A percentile compares a stretch with the other conserved stretches of the same genome.
phyloP scores from a whole-genome alignment of 2,329 filamentous ascomycete genomes.

The Immersiporthe knoxdaviesiana region DNA sequence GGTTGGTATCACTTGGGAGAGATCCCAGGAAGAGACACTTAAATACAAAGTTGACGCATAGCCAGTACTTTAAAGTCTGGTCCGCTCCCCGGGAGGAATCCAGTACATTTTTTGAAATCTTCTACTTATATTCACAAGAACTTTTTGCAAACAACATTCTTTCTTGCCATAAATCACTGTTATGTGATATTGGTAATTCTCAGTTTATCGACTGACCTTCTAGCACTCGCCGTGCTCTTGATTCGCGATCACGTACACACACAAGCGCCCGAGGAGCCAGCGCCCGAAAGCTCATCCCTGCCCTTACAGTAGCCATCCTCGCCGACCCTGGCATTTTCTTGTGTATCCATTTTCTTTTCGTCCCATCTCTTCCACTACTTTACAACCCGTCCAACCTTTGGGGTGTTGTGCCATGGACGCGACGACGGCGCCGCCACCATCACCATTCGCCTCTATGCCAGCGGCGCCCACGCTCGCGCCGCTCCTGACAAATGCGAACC shows the following conservation, averaged over 20 bases:
- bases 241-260: not conserved
- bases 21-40: not conserved
- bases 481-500: constrained; percentile 6
- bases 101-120: no score
- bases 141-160: not conserved
- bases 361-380: not conserved
- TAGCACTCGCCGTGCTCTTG: not conserved
- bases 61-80: not conserved
- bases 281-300: constrained; percentile 10
- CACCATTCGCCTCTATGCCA: not conserved
- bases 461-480: not conserved
- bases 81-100: not conserved
- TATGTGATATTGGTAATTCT: not conserved
- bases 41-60: not conserved
- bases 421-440: constrained; percentile 7
- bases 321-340: not conserved
- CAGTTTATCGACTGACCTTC: not conserved
- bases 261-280: not conserved
- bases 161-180: not conserved
- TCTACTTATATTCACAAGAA: not conserved
- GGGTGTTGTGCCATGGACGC: constrained; percentile 18
- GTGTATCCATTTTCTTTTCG: not conserved
- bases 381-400: not conserved
- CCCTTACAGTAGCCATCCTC: not conserved
- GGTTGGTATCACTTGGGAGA: not conserved